Evolutionary conservation across 257 asterid genomes (phyloP).

Genomic region (Buddleja alternifolia): DNA sequence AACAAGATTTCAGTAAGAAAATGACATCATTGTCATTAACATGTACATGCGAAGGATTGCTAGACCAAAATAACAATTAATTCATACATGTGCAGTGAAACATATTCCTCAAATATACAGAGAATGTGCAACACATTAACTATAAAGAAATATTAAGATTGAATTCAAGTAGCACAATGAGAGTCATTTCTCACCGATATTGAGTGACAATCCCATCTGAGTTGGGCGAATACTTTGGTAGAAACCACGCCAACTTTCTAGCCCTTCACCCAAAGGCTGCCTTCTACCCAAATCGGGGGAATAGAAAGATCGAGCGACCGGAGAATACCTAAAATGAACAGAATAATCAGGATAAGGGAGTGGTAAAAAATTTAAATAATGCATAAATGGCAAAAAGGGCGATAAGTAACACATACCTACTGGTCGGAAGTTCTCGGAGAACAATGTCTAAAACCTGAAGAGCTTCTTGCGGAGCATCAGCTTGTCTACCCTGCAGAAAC

Average conservation of each 20-base stretch:
- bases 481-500: slow-evolving; percentile 88
- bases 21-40: background rate
- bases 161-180: background rate
- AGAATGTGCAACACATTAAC: background rate
- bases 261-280: slow-evolving; percentile 92
- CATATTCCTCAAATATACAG: background rate
- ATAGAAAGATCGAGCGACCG: slow-evolving; percentile 88
- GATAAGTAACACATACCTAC: slow-evolving; percentile 48
- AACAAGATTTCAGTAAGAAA: background rate
- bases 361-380: background rate
- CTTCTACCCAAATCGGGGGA: slow-evolving; percentile 76
- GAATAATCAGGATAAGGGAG: background rate
- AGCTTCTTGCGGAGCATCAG: slow-evolving; percentile 98
- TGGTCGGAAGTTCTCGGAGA: slow-evolving; percentile 86
- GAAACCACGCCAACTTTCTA: slow-evolving; percentile 98
- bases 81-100: background rate
- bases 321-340: slow-evolving; percentile 54
- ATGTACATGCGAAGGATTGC: background rate
- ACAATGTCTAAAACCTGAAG: slow-evolving; percentile 95
- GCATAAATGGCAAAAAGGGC: background rate
- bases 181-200: slow-evolving; percentile 64
- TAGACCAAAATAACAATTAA: background rate
- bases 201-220: slow-evolving; percentile 93
- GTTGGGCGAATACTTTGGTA: slow-evolving; percentile 98
- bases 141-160: background rate